A percentile compares a stretch with the other conserved stretches of the same genome.
These are phyloP conservation scores for Apiotrichum laibachii DNA, from an alignment of 1,284 basidiomycete species.

Conservation along the genomic window DNA sequence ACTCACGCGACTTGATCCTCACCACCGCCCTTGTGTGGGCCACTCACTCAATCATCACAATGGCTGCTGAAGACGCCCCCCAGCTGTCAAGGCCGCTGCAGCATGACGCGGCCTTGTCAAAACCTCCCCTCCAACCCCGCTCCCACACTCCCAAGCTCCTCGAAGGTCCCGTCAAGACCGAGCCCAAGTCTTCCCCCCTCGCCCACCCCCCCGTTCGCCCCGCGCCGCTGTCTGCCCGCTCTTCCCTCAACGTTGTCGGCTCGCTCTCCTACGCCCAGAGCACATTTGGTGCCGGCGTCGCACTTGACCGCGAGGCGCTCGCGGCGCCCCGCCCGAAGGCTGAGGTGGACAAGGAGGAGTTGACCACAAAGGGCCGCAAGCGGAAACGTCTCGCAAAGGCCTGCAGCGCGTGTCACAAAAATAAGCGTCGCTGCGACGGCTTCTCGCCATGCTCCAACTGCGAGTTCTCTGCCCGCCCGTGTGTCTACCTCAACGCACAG, in stretches of 20 bases:
- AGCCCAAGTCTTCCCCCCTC: constrained; percentile 3
- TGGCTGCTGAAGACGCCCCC: not conserved
- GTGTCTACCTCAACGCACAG: constrained; percentile 52
- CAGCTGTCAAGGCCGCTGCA: not conserved
- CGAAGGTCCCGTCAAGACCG: constrained; percentile 5
- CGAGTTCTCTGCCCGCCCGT: constrained; percentile 54
- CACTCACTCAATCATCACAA: not conserved
- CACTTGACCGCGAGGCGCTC: not conserved
- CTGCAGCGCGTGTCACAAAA: constrained; percentile 53
- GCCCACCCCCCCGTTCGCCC: constrained; percentile 13
- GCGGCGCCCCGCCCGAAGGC: constrained; percentile 11
- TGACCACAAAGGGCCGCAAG: constrained; percentile 51
- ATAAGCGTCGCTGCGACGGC: constrained; percentile 56
- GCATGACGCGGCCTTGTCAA: constrained; percentile 2
- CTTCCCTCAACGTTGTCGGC: not conserved
- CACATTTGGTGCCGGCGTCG: constrained; percentile 14
- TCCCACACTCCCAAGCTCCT: constrained; percentile 12
- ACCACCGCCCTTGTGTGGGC: not conserved
- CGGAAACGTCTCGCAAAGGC: constrained; percentile 51
- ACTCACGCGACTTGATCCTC: not conserved
- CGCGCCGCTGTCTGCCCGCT: not conserved
- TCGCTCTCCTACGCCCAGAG: constrained; percentile 16
- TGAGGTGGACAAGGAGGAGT: constrained; percentile 40
- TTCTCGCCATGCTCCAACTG: constrained; percentile 56
- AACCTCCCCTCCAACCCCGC: constrained; percentile 15